Evolutionary conservation across 345 rosid species (phyloP), one percentile per base, ranked within the genome.

Genomic region (Dovyalis caffra): DNA sequence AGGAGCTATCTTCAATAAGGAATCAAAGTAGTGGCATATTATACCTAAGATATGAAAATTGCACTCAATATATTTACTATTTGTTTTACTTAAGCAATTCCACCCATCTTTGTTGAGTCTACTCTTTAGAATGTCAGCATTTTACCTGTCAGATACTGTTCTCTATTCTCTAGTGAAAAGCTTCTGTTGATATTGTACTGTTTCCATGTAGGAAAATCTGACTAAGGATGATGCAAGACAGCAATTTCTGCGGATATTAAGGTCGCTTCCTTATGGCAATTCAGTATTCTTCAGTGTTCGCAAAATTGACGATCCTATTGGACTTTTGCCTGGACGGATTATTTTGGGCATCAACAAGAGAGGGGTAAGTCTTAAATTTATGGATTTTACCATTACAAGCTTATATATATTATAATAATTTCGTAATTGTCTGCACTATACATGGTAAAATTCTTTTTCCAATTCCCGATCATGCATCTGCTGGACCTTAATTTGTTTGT

Each of bases 291-390:
- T 93, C 32, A 80, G 96, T 28, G 96, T 93, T 53, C 93, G 98
- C 69, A 95, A 93, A 83, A 95, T 95, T 75, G 99, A 91, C 83
- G 99, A 95, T 90, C 98, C 99, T 4, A 95, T 91, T 78, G 99
- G 98, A 34, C 96, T 95, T 86, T 80, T 95, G 78, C 99, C 97
- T 1, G 99, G 99, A 47, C 77, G 95, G 69, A 91, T 95, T 45
- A 84, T 95, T 81, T 76, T 95, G 88, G 99, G 99, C 38, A 95
- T 95, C 79, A 93, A 95, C 78, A 95, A 88, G 84, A 94, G 98
- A 64, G 99, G 98, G 94, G 99, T 95, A 57, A 86, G 96, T 85
- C 53, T 71, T 66, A 20, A 76, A 18, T 28, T 67, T 33, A 63
- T 63, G 45, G 25, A 45, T 60, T 60, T 56, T 57, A 40, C 47